A percentile compares a stretch with the other conserved stretches of the same genome.
Conservation (phyloP, 148 eudicot genomes). For the Amaranthus cruentus region DNA sequence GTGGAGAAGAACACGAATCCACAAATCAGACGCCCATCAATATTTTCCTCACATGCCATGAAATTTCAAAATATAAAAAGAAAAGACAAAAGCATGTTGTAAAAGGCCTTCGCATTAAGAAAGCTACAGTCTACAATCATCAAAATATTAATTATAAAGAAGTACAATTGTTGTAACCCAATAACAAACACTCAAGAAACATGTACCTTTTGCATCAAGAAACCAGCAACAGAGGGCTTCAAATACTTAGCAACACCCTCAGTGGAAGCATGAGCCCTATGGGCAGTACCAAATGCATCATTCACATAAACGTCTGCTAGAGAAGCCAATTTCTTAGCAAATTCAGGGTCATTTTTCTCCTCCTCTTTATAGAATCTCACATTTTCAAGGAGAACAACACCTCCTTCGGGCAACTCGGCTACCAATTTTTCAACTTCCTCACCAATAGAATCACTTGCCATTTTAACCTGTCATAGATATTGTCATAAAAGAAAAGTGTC, state of each 20-base stretch:
- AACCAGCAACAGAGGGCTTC: conserved; percentile 94
- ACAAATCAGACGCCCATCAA: background rate
- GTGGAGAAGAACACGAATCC: too few relatives aligned
- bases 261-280: conserved; percentile 96
- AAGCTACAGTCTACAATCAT: too few relatives aligned
- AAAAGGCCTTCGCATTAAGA: background rate
- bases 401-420: conserved; percentile 74
- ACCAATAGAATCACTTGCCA: conserved; percentile 87
- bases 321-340: conserved; percentile 90
- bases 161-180: background rate
- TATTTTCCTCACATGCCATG: background rate
- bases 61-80: background rate
- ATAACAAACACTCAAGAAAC: background rate
- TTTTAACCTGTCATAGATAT: conserved; percentile 55
- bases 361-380: conserved; percentile 91
- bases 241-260: conserved; percentile 88
- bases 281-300: conserved; percentile 96
- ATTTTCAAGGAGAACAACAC: conserved; percentile 83
- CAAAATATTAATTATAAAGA: background rate
- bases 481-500: background rate
- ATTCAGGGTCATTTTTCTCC: conserved; percentile 89
- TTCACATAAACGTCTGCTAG: conserved; percentile 83
- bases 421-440: conserved; percentile 88
- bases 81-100: background rate
- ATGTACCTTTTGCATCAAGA: conserved; percentile 83